Evolutionary conservation across 2,329 filamentous ascomycete genomes (phyloP).

Genomic region (Penicillium sp.): DNA sequence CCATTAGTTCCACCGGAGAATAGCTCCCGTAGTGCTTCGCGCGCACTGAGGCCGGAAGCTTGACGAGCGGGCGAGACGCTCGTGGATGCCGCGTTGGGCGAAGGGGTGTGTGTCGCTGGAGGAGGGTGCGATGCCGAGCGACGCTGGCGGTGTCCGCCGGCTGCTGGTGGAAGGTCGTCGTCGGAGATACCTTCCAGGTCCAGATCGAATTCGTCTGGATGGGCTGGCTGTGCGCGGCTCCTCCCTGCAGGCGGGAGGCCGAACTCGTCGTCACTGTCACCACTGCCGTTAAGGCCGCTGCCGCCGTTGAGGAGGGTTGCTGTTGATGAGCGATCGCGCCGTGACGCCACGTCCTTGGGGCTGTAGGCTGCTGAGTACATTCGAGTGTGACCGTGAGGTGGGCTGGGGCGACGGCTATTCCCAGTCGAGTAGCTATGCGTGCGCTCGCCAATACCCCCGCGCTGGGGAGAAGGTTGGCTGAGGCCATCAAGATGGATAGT

Average conservation of each 20-base stretch:
- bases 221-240: constrained; percentile 39
- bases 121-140: constrained; percentile 36
- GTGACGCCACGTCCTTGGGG: constrained; percentile 43
- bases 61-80: constrained; percentile 31
- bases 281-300: constrained; percentile 29
- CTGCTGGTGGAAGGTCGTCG: constrained; percentile 57
- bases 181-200: constrained; percentile 45
- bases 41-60: constrained; percentile 57
- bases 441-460: constrained; percentile 28
- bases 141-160: constrained; percentile 31
- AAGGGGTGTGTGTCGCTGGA: constrained; percentile 18
- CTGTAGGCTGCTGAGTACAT: constrained; percentile 49
- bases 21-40: constrained; percentile 72
- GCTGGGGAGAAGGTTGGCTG: constrained; percentile 31
- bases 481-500: constrained; percentile 53
- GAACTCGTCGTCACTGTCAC: constrained; percentile 49
- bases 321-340: constrained; percentile 37
- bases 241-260: constrained; percentile 36
- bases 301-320: constrained; percentile 50
- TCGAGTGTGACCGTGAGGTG: constrained; percentile 45
- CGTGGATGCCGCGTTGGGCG: constrained; percentile 18
- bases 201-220: constrained; percentile 34
- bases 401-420: constrained; percentile 51
- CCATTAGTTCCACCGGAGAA: constrained; percentile 66
- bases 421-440: constrained; percentile 53